A percentile compares a stretch with the other conserved stretches of the same genome.
Conservation (phyloP, 2,329 filamentous ascomycete genomes). For the Apiospora rasikravindrae region DNA sequence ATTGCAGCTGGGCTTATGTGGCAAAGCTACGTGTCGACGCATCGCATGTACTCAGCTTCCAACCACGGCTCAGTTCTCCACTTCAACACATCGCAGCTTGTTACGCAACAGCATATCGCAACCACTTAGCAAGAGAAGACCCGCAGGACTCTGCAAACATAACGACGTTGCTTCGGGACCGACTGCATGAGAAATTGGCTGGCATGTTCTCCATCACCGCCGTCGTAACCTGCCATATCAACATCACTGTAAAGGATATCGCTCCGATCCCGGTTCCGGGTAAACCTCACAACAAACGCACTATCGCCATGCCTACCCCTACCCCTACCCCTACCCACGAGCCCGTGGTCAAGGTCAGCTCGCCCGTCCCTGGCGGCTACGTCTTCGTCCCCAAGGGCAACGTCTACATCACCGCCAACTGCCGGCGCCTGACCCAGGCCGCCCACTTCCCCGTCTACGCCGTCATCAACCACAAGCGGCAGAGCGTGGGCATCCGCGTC, state of each 20-base stretch:
- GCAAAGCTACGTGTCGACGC: neutral
- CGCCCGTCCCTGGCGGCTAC: constrained; percentile 46
- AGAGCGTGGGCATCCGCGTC: constrained; percentile 45
- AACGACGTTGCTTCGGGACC: neutral
- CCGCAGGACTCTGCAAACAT: neutral
- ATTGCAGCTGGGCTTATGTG: too few species aligned
- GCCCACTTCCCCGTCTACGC: constrained; percentile 42
- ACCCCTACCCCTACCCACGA: constrained; percentile 24
- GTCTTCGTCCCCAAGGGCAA: constrained; percentile 49
- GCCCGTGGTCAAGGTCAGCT: constrained; percentile 29
- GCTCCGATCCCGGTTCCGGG: too few species aligned
- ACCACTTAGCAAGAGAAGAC: neutral
- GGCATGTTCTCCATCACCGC: too few species aligned
- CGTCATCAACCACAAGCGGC: constrained; percentile 36
- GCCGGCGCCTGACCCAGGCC: constrained; percentile 44
- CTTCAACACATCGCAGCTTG: neutral
- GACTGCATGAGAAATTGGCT: too few species aligned
- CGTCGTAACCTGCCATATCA: too few species aligned
- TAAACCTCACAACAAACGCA: too few species aligned
- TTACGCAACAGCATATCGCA: neutral
- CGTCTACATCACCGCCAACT: constrained; percentile 47
- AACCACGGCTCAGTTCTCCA: neutral
- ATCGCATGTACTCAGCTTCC: neutral
- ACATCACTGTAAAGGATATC: too few species aligned
- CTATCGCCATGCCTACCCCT: too few species aligned